Evolutionary conservation across 495 filamentous ascomycete genomes (phyloP).

Genomic region (Peziza echinospora): DNA sequence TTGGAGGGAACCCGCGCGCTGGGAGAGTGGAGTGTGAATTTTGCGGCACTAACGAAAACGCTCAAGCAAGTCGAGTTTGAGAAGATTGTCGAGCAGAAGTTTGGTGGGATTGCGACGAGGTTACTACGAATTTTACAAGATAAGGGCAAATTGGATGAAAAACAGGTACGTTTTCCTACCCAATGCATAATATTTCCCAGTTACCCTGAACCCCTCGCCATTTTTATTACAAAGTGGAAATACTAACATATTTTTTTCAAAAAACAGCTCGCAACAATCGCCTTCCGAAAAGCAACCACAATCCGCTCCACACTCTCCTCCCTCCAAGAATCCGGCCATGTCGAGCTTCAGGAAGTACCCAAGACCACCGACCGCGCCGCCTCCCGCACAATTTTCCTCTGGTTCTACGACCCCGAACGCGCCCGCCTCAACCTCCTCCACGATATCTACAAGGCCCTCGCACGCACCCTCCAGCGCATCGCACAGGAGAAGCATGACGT

Average conservation of each 20-base stretch:
- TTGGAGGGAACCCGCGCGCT: conserved; percentile 32
- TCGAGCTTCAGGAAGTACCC: conserved; percentile 82
- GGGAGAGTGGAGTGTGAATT: conserved; percentile 64
- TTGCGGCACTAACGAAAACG: conserved; percentile 40
- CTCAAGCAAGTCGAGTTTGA: conserved; percentile 58
- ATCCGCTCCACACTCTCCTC: conserved; percentile 57
- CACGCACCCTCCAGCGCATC: conserved; percentile 56
- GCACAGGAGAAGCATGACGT: conserved; percentile 46
- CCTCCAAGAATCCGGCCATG: conserved; percentile 62
- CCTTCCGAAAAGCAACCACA: conserved; percentile 56
- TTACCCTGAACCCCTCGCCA: neutral
- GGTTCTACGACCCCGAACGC: conserved; percentile 64
- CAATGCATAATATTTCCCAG: too few species aligned
- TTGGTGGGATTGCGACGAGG: conserved; percentile 52
- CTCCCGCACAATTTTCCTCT: conserved; percentile 63
- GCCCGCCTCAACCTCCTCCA: conserved; percentile 43
- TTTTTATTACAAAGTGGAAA: neutral
- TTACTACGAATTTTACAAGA: conserved; percentile 59
- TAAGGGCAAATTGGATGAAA: conserved; percentile 83
- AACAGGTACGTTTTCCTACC: conserved; percentile 27
- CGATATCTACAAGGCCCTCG: conserved; percentile 71
- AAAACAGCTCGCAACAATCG: conserved; percentile 38
- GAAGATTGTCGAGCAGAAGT: conserved; percentile 48
- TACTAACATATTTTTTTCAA: too few species aligned
- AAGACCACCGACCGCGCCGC: conserved; percentile 56